These are phyloP conservation scores for Senecio squalidus DNA, from an alignment of 140 eudicot genomes.

Conservation along the genomic window DNA sequence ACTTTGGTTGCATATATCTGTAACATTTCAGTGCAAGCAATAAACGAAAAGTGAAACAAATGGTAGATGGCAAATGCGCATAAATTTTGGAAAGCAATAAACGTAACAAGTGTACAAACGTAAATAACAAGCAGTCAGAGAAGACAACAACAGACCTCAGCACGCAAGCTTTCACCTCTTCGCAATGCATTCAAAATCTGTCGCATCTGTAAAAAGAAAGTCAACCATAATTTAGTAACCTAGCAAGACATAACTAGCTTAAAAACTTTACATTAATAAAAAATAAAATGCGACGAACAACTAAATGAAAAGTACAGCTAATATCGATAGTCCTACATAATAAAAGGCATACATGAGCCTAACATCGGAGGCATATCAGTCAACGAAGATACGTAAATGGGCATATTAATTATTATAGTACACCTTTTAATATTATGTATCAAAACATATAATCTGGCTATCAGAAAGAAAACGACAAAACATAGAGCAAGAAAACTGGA, in stretches of 20 bases:
- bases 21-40: not conserved
- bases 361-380: not conserved
- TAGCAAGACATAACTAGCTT: not conserved
- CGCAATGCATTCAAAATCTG: slow-evolving; percentile 70
- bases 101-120: not conserved
- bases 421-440: too few species aligned
- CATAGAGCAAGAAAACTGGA: too few species aligned
- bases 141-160: slow-evolving; percentile 56
- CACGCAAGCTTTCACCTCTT: slow-evolving; percentile 61
- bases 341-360: not conserved
- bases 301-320: not conserved
- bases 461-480: too few species aligned
- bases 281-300: not conserved
- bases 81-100: not conserved
- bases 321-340: not conserved
- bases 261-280: not conserved
- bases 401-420: too few species aligned
- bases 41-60: not conserved
- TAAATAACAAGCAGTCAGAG: not conserved
- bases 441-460: too few species aligned
- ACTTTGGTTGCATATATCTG: not conserved
- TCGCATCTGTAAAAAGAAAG: slow-evolving; percentile 55
- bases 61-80: not conserved
- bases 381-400: not conserved
- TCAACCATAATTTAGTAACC: slow-evolving; percentile 2